A percentile compares a stretch with the other conserved stretches of the same genome.
Conservation (phyloP, 176 grass and related monocot species). For the Pharus latifolius region DNA sequence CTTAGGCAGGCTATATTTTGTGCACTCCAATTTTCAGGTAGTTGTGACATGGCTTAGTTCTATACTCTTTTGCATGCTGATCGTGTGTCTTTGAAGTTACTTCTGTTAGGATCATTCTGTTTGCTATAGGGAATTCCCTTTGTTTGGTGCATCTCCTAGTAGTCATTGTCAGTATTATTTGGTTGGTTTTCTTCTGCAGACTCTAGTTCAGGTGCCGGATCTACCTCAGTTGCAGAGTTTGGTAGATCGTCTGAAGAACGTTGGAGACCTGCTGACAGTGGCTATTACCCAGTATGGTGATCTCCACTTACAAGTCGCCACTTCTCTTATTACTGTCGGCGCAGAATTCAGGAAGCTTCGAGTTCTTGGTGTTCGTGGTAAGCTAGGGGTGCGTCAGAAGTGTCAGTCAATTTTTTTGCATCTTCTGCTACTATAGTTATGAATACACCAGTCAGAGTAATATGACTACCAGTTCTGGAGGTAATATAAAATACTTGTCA, state of each 20-base stretch:
- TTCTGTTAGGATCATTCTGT: background rate
- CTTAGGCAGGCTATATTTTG: background rate
- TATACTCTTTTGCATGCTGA: background rate
- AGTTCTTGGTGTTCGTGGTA: conserved; percentile 69
- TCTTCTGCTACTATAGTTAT: too few species aligned
- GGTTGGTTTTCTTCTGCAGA: conserved; percentile 46
- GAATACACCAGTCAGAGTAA: too few species aligned
- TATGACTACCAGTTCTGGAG: too few species aligned
- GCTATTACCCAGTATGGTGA: conserved; percentile 75
- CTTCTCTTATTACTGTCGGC: conserved; percentile 65
- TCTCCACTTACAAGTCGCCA: conserved; percentile 85
- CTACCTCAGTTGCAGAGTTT: conserved; percentile 71
- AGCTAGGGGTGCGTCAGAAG: background rate
- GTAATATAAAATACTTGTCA: too few species aligned
- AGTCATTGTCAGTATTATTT: background rate
- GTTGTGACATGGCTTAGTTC: too few species aligned
- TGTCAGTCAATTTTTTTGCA: background rate
- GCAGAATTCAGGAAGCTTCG: conserved; percentile 79
- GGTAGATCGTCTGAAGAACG: conserved; percentile 87
- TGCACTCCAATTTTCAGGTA: background rate
- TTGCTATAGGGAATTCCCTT: background rate
- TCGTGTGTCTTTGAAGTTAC: background rate
- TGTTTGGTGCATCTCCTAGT: conserved; percentile 1
- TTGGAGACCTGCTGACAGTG: conserved; percentile 65
- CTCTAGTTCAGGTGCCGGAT: conserved; percentile 82